Evolutionary conservation across 225 moss, liverwort and hornwort species (phyloP).

Genomic region (Physcomitrium patens): DNA sequence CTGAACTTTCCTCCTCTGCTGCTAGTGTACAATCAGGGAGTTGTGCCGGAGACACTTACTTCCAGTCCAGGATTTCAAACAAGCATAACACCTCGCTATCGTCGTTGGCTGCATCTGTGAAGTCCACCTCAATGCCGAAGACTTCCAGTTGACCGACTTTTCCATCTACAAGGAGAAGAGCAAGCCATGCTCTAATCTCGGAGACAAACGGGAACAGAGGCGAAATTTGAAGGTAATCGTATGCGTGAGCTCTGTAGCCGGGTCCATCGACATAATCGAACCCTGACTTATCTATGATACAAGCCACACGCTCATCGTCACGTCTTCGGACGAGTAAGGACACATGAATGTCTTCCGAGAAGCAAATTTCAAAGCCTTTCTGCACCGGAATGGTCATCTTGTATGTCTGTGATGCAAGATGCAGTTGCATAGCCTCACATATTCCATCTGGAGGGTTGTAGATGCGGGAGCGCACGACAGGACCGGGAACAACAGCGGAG

Average conservation of each 20-base stretch:
- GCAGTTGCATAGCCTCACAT: conserved; percentile 73
- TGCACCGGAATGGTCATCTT: conserved; percentile 88
- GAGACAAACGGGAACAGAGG: conserved; percentile 81
- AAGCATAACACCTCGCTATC: conserved; percentile 84
- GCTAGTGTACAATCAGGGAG: conserved; percentile 49
- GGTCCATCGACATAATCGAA: conserved; percentile 85
- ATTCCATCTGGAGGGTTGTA: conserved; percentile 66
- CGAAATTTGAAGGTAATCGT: conserved; percentile 79
- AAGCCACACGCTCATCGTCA: conserved; percentile 88
- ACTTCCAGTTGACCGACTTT: conserved; percentile 68
- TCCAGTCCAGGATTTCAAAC: conserved; percentile 94
- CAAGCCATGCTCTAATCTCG: conserved; percentile 87
- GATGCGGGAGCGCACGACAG: conserved; percentile 63
- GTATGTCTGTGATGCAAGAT: conserved; percentile 69
- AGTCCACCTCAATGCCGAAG: conserved; percentile 90
- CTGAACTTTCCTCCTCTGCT: conserved; percentile 26
- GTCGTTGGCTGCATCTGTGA: conserved; percentile 75
- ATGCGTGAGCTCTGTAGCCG: conserved; percentile 78
- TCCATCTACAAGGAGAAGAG: conserved; percentile 66
- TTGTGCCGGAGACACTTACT: conserved; percentile 58
- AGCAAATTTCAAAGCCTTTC: conserved; percentile 61
- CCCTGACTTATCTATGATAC: conserved; percentile 79
- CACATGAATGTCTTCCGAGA: conserved; percentile 59
- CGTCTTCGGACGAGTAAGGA: conserved; percentile 80
- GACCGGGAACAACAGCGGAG: conserved; percentile 79